Base-by-base conservation (phyloP, 2,329 filamentous ascomycete genomes). In the Akanthomyces muscarius region DNA sequence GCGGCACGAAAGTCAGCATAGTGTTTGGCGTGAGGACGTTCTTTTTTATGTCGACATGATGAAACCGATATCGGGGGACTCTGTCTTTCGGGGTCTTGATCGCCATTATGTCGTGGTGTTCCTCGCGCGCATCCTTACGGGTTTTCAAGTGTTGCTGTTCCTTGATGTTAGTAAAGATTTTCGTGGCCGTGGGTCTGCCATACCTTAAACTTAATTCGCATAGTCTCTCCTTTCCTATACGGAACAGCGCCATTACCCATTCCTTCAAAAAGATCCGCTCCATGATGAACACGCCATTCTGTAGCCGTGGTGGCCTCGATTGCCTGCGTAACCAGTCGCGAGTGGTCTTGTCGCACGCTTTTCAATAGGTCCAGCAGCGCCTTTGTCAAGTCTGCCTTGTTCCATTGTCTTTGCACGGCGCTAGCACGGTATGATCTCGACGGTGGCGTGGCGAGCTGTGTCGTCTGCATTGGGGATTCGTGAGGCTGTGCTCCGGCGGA, bases 21-120 rank as follows among this genome's bases (percentile, higher is more conserved):
- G 83, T 85, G 68, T 86, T 85, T 4, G 83, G 83, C 0, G 84
- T 84, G 36, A 86, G 75, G 42, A 86, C 80, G 62, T 86, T 86
- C 69, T 83, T 85, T 69, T 76, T 78, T 58, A 86, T 84, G 68
- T 85, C 81, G 44, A 86, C 81, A 64, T 86, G 83, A 67, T 86
- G 84, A 66, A 85, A 86, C 36, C 81, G 76, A 68, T 86, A 87
- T 30, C 75, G 74, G n/a, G 84, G 84, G 10, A 85, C 83, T n/a
- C 79, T 76, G 23, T 80, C 76, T 65, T 77, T 78, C 62, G 80
- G 75, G 2, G 82, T 81, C 66, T 80, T 80, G 66, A 84, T 78
- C 66, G 78, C 74, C n/a, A 76, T 68, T 5, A 81, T 76, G 3
- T 70, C 67, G 64, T 78, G 77, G 28, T 76, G 73, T 59, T 73